phyloP scores from a whole-genome alignment of 169 alveolate genomes.

The Cryptosporidium sp. region DNA sequence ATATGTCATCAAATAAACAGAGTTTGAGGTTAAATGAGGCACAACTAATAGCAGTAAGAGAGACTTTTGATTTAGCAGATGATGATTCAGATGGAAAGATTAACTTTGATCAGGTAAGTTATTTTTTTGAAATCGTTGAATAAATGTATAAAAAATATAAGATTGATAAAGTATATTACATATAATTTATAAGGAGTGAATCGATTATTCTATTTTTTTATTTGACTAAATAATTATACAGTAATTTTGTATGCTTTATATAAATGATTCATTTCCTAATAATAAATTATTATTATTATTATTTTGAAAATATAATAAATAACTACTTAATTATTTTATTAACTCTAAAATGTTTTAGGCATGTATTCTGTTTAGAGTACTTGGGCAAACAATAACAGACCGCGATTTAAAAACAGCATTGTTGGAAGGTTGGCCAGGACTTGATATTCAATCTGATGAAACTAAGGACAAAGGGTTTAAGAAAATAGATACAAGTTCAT shows the following conservation, averaged over 20 bases:
- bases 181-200: not conserved
- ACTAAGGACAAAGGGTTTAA: not conserved
- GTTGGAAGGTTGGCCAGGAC: slow-evolving; percentile 63
- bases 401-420: slow-evolving; percentile 33
- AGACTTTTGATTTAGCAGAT: slow-evolving; percentile 69
- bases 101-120: slow-evolving; percentile 75
- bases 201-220: not conserved
- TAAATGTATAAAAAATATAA: not conserved
- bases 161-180: not conserved
- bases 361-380: slow-evolving; percentile 58
- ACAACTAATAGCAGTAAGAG: slow-evolving; percentile 49
- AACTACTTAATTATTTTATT: not conserved
- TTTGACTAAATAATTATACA: not conserved
- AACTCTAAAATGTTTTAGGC: slow-evolving; percentile 22
- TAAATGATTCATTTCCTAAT: not conserved
- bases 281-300: not conserved
- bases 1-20: slow-evolving; percentile 15
- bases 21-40: slow-evolving; percentile 65
- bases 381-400: slow-evolving; percentile 68
- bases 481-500: slow-evolving; percentile 37
- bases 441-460: slow-evolving; percentile 12
- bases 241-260: not conserved
- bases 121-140: not conserved
- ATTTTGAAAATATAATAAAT: not conserved
- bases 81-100: slow-evolving; percentile 74